Percentiles rank a stretch among this genome's conserved stretches.
Evolutionary conservation across 306 rosid genomes (phyloP).

Genomic region (Corylus heterophylla): DNA sequence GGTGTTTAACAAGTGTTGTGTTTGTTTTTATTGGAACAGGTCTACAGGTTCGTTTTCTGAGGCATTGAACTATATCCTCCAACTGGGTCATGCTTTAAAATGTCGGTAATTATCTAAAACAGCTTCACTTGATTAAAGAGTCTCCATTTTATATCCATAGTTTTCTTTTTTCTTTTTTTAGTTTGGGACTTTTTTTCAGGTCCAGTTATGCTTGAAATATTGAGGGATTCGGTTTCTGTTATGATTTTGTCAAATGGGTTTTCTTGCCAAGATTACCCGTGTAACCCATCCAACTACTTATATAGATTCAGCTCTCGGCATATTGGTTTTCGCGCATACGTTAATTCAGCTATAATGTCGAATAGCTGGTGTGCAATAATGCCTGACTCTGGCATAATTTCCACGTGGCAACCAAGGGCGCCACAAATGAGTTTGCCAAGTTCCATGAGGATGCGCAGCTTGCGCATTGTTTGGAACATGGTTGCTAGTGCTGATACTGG

Average conservation of each 20-base stretch:
- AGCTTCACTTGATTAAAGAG: neutral
- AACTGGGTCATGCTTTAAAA: slow-evolving; percentile 3
- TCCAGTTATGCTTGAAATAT: slow-evolving; percentile 21
- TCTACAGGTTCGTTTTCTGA: neutral
- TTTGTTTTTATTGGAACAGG: neutral
- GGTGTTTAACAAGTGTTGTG: neutral
- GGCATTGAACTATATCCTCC: neutral
- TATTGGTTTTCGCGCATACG: slow-evolving; percentile 13
- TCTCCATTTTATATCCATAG: neutral
- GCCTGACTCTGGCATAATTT: slow-evolving; percentile 27
- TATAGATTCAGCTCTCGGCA: slow-evolving; percentile 15
- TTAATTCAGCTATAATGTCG: slow-evolving; percentile 21
- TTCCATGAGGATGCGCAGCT: slow-evolving; percentile 33
- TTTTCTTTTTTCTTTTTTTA: neutral
- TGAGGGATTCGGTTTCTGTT: slow-evolving; percentile 19
- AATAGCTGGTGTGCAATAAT: slow-evolving; percentile 7
- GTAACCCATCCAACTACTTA: slow-evolving; percentile 26
- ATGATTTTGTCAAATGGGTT: slow-evolving; percentile 34
- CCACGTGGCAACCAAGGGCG: slow-evolving; percentile 31
- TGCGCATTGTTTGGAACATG: slow-evolving; percentile 22
- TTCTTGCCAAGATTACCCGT: slow-evolving; percentile 36
- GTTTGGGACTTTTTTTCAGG: slow-evolving; percentile 8
- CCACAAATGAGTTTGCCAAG: slow-evolving; percentile 22
- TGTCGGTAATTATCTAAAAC: slow-evolving; percentile 3
- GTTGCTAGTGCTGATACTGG: slow-evolving; percentile 32